Base-by-base conservation (phyloP, 2,329 filamentous ascomycete genomes). In the Aspergillus oerlinghausenensis region DNA sequence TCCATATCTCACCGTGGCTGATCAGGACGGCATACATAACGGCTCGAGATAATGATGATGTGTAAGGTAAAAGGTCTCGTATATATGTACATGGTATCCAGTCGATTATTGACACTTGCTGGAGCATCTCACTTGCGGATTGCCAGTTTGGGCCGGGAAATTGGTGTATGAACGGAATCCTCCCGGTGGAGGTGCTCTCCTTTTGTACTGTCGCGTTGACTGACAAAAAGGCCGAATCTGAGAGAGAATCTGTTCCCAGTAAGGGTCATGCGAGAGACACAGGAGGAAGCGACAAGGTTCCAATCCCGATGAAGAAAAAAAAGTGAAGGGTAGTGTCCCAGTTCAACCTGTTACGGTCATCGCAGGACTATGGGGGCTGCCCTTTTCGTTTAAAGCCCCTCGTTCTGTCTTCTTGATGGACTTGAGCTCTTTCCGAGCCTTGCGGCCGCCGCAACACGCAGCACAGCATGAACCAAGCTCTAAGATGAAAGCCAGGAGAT, bases 401-500 rank as follows among this genome's bases (percentile, higher is more conserved):
- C 25, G 19, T 52, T 28, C 25, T 43, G 21, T 28, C 29, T 11
- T 49, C 29, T 26, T 52, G 17, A 50, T 52, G 17, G 55, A 52
- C 54, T 68, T 71, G 38, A 73, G 59, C 57, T 69, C 60, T 55
- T 71, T 73, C n/a, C 71, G 65, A 0, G 70, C 70, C 59, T 71
- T 74, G 4, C 70, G 70, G 6, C 73, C 73, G 26, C 75, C 73
- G 51, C 75, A 77, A 56, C 75, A 77, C 23, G 75, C 70, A 14
- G 89, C 95, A 73, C 91, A 96, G 65, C 87, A 89, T 72, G 93
- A 81, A 32, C 87, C 84, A 28, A 88, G 77, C 71, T 95, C 90
- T 21, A 95, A 78, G 32, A 88, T 70, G 65, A 89, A 92, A 0
- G 88, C 87, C 21, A 92, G 67, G 4, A 90, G 75, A 1, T 84